phyloP scores from a whole-genome alignment of 192 early-diverging fungal genomes.

The Coemansia sp. region DNA sequence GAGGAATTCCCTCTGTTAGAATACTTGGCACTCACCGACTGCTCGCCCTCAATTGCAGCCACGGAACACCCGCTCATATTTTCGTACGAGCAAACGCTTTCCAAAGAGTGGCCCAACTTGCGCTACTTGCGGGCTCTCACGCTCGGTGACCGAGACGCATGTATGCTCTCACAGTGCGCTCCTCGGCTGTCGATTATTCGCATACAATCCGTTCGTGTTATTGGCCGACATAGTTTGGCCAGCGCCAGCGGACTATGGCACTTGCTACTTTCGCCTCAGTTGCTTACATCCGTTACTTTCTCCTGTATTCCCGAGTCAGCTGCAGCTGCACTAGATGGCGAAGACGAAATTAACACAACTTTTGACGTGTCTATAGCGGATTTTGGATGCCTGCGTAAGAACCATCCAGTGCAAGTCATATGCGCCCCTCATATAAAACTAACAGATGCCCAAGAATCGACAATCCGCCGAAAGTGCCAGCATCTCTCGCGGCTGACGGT shows the following conservation, averaged over 20 bases:
- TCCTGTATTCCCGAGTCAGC: conserved; percentile 2
- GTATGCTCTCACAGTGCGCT: conserved; percentile 12
- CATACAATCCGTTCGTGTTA: conserved; percentile 6
- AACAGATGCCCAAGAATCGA: conserved; percentile 13
- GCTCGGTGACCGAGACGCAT: conserved; percentile 20
- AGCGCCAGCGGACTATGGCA: conserved; percentile 22
- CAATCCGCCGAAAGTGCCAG: conserved; percentile 26
- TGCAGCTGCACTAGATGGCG: not conserved
- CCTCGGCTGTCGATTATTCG: conserved; percentile 17
- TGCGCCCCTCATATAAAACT: conserved; percentile 17
- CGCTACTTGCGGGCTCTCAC: conserved; percentile 13
- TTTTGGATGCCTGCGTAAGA: conserved; percentile 13
- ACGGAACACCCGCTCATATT: conserved; percentile 20
- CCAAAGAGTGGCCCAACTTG: conserved; percentile 32
- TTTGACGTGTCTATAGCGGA: not conserved
- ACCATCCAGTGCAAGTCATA: conserved; percentile 21
- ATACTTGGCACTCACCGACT: conserved; percentile 20
- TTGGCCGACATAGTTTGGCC: conserved; percentile 4
- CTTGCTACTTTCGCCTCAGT: conserved; percentile 22
- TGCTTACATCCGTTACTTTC: conserved; percentile 11
- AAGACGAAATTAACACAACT: not conserved
- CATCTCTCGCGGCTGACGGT: conserved; percentile 8
- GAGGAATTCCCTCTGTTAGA: conserved; percentile 34
- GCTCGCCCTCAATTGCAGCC: conserved; percentile 1
- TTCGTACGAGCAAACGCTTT: conserved; percentile 30